Base-by-base conservation (phyloP, 352 stramenopile species). In the Thraustochytrium striatum region DNA sequence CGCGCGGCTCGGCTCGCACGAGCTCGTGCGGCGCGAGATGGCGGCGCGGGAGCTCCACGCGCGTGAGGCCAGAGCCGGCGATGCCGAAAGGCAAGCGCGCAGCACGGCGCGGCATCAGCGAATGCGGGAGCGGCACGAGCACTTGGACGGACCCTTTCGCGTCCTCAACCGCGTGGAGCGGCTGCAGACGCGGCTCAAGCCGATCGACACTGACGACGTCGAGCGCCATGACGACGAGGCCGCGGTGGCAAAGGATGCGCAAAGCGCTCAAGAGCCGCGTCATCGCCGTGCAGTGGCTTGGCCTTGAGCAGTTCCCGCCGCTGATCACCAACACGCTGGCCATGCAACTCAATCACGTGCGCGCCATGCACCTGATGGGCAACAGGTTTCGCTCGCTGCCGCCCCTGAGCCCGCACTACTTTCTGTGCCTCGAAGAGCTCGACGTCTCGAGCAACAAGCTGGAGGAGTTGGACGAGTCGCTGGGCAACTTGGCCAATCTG, bases 321-420 rank as follows among this genome's bases (percentile, higher is more conserved):
- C 30, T 55, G 35, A 25, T 75, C 0, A 19, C 58, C 1, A 47
- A 11, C 32, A 61, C 44, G 7, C 25, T 58, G 30, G 44, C 52
- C 16, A 33, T 61, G 3, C 52, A 62, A 21, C 30, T 58, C 33
- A 62, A 58, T 19, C 32, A 75, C 36, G 52, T 75, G 35, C 43
- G 50, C n/a, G 68, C 65, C 19, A 72, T 75, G n/a, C 25, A 55
- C 9, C 52, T 75, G n/a, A 75, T 61, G 65, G 65, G 65, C 32
- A 75, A 75, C 50, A 39, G 52, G 1, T 62, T 75, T 43, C 65
- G 52, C 44, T 13, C 41, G 52, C 50, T 75, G 30, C 65, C 65
- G 35, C 43, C 44, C 9, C 61, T 39, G 65, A 58, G 52, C 33
- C 65, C 32, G 50, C 52, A 75, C 25, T 61, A 43, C 39, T 75